Evolutionary conservation across 805 yeast species (phyloP), one percentile per base, ranked within the genome.

Genomic region (Candida michaelii): DNA sequence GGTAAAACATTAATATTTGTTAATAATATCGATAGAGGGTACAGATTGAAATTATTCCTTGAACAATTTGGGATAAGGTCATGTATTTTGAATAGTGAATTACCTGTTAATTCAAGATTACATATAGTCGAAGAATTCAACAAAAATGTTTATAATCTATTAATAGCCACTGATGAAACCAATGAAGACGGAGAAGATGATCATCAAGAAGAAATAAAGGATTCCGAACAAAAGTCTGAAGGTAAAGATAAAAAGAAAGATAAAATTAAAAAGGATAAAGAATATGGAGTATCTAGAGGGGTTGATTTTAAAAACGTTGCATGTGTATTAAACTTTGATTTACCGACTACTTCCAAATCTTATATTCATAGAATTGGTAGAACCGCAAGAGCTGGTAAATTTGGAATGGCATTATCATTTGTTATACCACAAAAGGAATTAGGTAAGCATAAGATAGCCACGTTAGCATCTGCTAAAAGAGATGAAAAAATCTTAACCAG

Each of bases 81-180:
- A 42, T 86, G 96, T 67, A 85, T 93, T 23, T 73, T 93, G 46
- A 93, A 93, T 61, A 82, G 95, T 51, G 99, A 93, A 60, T 73
- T 93, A 40, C 99, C 99, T 12, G 73, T 89, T 11, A 89, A 90
- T 54, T 90, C 98, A 0, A 79, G 99, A 58, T 74, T 91, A 48
- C 98, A 93, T 58, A 90, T 93, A 44, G 96, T 93, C 32, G 97
- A 93, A 43, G 96, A 90, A 63, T 93, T 85, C 68, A 93, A 93
- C 69, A 88, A 88, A 58, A 87, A 85, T 61, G 85, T 89, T 7
- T 93, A 89, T 70, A 80, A 80, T 54, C 67, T 93, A 49, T 70
- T 93, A 54, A 93, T 93, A 60, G 98, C 99, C 21, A 93, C 99
- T 0, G 99, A 93, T 62, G 97, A 91, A 56, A 77, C 88, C 16